Conservation (phyloP, 2,329 filamentous ascomycete species). For the Nectriaceae sp. region DNA sequence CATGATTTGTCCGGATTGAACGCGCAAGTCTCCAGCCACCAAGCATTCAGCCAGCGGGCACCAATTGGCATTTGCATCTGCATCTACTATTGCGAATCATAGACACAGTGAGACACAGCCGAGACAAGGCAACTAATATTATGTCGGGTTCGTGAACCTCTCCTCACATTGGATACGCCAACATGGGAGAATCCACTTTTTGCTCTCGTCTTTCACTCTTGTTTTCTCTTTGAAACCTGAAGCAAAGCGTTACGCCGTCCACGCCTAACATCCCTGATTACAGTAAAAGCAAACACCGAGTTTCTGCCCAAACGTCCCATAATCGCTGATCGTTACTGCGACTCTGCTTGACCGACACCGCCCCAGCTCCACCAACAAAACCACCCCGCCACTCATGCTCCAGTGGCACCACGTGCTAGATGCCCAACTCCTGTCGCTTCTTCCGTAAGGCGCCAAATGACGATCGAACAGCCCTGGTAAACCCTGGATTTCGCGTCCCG, state of each 20-base stretch:
- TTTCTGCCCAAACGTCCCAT: constrained; percentile 8
- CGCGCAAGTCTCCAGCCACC: background rate
- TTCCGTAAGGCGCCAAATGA: constrained; percentile 3
- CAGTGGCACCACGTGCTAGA: constrained; percentile 31
- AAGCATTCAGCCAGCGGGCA: background rate
- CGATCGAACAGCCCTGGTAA: background rate
- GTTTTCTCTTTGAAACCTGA: too few species aligned
- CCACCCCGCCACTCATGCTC: constrained; percentile 25
- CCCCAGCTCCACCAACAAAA: constrained; percentile 20
- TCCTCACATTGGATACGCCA: too few species aligned
- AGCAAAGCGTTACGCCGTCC: background rate
- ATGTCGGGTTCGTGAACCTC: too few species aligned
- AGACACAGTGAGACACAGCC: too few species aligned
- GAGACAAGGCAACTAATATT: background rate
- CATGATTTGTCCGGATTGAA: background rate
- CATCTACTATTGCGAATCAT: background rate
- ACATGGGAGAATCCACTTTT: background rate
- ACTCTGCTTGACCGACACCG: constrained; percentile 3
- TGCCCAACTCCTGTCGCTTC: constrained; percentile 20
- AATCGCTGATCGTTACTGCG: background rate
- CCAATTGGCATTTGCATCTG: background rate
- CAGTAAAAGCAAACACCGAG: background rate
- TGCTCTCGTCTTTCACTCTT: too few species aligned
- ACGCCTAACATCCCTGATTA: background rate
- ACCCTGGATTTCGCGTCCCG: constrained; percentile 1